These are phyloP conservation scores for Chlamydomonas sp. DNA, from an alignment of 139 green algal genomes.

Conservation along the genomic window DNA sequence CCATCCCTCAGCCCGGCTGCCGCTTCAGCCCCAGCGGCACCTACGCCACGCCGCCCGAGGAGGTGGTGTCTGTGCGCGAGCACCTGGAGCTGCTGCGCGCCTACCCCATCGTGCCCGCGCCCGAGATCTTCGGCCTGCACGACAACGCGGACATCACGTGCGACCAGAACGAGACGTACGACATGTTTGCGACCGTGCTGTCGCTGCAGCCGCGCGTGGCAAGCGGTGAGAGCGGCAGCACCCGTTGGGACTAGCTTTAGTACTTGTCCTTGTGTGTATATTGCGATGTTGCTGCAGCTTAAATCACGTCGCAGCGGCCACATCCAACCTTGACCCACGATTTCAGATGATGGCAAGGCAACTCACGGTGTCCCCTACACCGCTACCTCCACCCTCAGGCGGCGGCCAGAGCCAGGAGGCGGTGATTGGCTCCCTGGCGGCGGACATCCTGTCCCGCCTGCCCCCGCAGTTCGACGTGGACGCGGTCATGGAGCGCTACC, in stretches of 20 bases:
- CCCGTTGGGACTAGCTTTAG: constrained; percentile 33
- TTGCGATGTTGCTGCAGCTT: no score
- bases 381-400: not conserved
- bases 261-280: no score
- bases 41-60: constrained; percentile 45
- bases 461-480: constrained; percentile 74
- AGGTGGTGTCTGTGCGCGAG: not conserved
- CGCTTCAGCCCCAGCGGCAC: constrained; percentile 47
- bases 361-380: not conserved
- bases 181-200: constrained; percentile 80
- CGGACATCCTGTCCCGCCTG: constrained; percentile 69
- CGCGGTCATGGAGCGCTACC: constrained; percentile 67
- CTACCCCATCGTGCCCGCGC: constrained; percentile 66
- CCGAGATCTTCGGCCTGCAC: constrained; percentile 84
- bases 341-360: not conserved
- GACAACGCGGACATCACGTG: constrained; percentile 86
- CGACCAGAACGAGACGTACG: constrained; percentile 85
- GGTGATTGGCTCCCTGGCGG: constrained; percentile 57
- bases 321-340: not conserved
- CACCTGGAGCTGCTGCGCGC: constrained; percentile 37
- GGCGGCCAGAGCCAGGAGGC: constrained; percentile 59
- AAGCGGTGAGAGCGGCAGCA: constrained; percentile 38
- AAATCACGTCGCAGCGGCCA: constrained; percentile 1
- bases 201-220: constrained; percentile 77
- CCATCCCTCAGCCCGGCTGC: constrained; percentile 18